Percentiles rank a stretch among this genome's conserved stretches.
These are phyloP conservation scores for Mallotus repandus DNA, from an alignment of 441 rosid genomes.

Conservation along the genomic window DNA sequence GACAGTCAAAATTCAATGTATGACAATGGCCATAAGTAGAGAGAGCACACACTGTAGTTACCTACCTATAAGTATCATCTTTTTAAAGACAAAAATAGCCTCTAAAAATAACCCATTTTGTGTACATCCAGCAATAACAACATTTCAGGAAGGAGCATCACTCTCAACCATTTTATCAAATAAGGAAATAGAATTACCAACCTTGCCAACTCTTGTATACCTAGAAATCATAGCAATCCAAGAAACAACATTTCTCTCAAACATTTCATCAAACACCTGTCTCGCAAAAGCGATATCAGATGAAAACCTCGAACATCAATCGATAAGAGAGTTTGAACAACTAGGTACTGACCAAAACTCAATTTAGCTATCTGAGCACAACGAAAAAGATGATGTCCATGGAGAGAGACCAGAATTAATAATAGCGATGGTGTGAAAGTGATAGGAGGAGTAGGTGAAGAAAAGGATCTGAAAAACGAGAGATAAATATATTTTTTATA, in stretches of 20 bases:
- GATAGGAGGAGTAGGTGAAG: no score
- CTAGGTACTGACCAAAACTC: conserved; percentile 54
- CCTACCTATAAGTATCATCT: conserved; percentile 43
- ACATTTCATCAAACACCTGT: conserved; percentile 47
- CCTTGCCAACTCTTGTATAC: conserved; percentile 37
- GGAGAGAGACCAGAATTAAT: no score
- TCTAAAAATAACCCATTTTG: conserved; percentile 44
- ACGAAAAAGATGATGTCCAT: no score
- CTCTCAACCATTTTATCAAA: conserved; percentile 63
- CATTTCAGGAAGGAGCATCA: conserved; percentile 63
- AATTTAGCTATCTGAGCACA: conserved; percentile 45
- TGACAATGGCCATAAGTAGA: no score
- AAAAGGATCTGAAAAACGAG: no score
- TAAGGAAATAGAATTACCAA: conserved; percentile 42
- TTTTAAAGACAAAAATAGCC: conserved; percentile 50
- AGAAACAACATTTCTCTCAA: conserved; percentile 42
- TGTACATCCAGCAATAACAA: conserved; percentile 61
- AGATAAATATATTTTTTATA: no score
- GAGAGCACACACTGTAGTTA: no score
- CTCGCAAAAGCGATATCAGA: conserved; percentile 39
- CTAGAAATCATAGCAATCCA: conserved; percentile 60
- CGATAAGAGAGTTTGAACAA: conserved; percentile 73
- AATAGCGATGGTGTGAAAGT: no score
- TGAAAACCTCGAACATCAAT: conserved; percentile 53
- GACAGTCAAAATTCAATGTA: no score